Evolutionary conservation across 345 rosid species (phyloP), one percentile per base, ranked within the genome.

Genomic region (Kernera saxatilis): DNA sequence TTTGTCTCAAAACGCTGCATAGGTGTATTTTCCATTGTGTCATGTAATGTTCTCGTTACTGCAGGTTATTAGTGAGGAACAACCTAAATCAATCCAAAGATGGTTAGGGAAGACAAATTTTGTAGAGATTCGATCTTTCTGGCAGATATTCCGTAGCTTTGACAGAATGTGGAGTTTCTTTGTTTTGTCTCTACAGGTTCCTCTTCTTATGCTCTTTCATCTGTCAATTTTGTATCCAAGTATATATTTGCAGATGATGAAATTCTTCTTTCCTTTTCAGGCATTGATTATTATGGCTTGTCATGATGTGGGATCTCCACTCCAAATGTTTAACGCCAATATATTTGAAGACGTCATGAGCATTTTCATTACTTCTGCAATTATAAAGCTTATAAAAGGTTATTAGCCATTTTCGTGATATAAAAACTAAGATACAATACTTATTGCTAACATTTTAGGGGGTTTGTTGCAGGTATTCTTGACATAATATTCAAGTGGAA

Each of bases 141-240:
- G 97, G 98, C 98, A 93, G 75, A 85, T 93, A 69, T 93, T 88
- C 75, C 80, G 98, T 78, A 91, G 98, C 84, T 93, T 93, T 81
- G 97, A 89, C 73, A 83, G 98, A 79, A 87, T 91, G 96, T 93
- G 98, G 98, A 85, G 82, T 70, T 89, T 91, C 84, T 91, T 86
- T 82, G 84, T 93, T 73, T 60, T 93, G 82, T 83, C 94, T 61
- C 92, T 93, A 70, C 98, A 93, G 97, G 98, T 90, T 75, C 53
- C 58, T 26, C 29, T 67, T 77, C 51, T 59, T 77, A 40, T 51
- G n/a, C 45, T 77, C 52, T 58, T 66, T 69, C 43, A 26, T 23
- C 67, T 27, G 66, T 65, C 40, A 54, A 48, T 29, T 8, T 35
- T 21, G 29, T 19, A 46, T 27, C 11, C 33, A 43, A 19, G 17